These are phyloP conservation scores for Nissolia schottii DNA, from an alignment of 306 rosid genomes.

Conservation along the genomic window DNA sequence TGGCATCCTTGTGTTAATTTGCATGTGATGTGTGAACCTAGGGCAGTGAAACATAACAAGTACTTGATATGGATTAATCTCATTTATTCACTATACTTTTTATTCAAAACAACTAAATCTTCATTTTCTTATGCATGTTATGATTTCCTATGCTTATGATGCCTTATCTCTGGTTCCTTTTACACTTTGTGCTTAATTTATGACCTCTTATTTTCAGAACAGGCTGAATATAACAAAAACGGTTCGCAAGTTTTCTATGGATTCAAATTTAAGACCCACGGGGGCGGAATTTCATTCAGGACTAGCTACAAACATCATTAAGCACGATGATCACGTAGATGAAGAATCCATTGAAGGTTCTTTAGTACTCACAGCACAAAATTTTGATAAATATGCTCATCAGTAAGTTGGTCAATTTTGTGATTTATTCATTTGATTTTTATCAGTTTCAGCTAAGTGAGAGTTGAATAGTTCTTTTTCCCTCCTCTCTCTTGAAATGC, in stretches of 20 bases:
- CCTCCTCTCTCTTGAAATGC: not conserved
- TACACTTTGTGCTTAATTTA: constrained; percentile 34
- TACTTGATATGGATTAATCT: constrained; percentile 12
- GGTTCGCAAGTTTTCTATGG: constrained; percentile 80
- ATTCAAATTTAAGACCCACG: constrained; percentile 62
- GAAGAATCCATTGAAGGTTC: constrained; percentile 70
- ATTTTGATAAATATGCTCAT: constrained; percentile 66
- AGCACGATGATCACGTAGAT: constrained; percentile 75
- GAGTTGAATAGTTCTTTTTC: constrained; percentile 8
- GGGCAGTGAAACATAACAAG: constrained; percentile 5
- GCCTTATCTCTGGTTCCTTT: not conserved
- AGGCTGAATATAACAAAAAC: constrained; percentile 96
- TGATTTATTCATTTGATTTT: constrained; percentile 14
- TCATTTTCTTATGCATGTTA: constrained; percentile 2
- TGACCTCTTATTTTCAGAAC: constrained; percentile 63
- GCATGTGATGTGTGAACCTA: constrained; percentile 4
- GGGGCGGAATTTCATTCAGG: constrained; percentile 79
- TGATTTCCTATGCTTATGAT: constrained; percentile 14
- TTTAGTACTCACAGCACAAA: constrained; percentile 38
- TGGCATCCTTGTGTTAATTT: not conserved
- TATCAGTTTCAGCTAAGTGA: not conserved
- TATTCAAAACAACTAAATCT: constrained; percentile 9
- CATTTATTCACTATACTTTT: not conserved
- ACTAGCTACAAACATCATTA: constrained; percentile 45
- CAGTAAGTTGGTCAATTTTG: constrained; percentile 57